Evolutionary conservation across 805 yeast species (phyloP).

Genomic region (Tetrapisispora nanseiensis): DNA sequence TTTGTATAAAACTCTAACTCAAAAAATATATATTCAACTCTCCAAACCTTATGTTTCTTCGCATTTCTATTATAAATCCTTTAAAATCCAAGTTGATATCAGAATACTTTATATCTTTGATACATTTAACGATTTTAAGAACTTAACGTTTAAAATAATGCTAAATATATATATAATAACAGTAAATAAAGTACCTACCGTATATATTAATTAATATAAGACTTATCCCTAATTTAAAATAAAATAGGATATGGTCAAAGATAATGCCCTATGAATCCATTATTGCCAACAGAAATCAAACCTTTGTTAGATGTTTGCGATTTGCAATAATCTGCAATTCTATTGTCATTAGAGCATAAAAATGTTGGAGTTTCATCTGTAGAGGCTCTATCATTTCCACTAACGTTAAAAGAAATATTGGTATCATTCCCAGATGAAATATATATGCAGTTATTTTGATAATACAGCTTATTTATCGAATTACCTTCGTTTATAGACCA

Average conservation of each 20-base stretch:
- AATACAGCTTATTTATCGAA: conserved; percentile 16
- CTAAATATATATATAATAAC: no score
- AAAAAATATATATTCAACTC: no score
- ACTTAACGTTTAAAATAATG: no score
- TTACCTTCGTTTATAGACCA: conserved; percentile 12
- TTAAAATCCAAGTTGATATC: no score
- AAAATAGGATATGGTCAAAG: not conserved
- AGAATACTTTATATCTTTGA: no score
- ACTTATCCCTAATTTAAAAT: not conserved
- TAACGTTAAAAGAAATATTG: conserved; percentile 6
- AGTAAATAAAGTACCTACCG: no score
- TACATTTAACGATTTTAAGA: no score
- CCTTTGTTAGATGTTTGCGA: conserved; percentile 3
- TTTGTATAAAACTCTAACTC: no score
- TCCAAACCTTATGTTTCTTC: no score
- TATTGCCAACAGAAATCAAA: conserved; percentile 14
- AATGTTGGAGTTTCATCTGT: conserved; percentile 8
- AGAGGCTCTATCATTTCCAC: not conserved
- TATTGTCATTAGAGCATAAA: conserved; percentile 15
- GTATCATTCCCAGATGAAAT: conserved; percentile 33
- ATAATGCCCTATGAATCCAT: conserved; percentile 13
- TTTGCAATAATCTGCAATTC: conserved; percentile 9
- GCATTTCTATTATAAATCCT: no score
- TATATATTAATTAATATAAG: no score
- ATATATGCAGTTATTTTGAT: conserved; percentile 2